A percentile compares a stretch with the other conserved stretches of the same genome.
Evolutionary conservation across 441 rosid genomes (phyloP).

Genomic region (Gossypium davidsonii): DNA sequence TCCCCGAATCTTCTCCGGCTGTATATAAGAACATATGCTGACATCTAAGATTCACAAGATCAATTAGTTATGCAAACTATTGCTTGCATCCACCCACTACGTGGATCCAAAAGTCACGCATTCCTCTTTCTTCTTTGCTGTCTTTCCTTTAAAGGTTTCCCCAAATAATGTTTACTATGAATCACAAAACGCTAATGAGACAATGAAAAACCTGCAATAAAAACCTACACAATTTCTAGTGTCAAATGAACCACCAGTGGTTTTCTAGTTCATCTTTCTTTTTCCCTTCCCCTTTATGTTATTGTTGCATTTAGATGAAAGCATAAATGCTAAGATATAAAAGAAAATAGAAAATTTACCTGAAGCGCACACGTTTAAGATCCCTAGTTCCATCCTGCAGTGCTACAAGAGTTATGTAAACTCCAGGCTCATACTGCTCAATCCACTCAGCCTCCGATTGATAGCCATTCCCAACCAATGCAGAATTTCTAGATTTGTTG

Average conservation of each 20-base stretch:
- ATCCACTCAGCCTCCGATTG: constrained; percentile 91
- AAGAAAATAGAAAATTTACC: constrained; percentile 37
- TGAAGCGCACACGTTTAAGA: constrained; percentile 97
- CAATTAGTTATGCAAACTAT: not conserved
- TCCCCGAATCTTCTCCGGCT: constrained; percentile 93
- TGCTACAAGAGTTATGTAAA: constrained; percentile 80
- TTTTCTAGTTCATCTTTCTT: not conserved
- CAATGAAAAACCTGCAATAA: not conserved
- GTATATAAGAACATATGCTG: constrained; percentile 22
- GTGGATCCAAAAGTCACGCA: not conserved
- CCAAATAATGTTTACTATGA: not conserved
- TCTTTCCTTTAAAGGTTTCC: not conserved
- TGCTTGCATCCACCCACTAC: not conserved
- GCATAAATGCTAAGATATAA: not conserved
- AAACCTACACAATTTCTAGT: not conserved
- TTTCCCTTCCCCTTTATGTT: not conserved
- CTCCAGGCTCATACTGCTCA: constrained; percentile 95
- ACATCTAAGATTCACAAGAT: not conserved
- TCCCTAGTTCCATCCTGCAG: constrained; percentile 90
- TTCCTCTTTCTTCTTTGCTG: not conserved
- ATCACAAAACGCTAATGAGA: not conserved
- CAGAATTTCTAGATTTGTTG: constrained; percentile 44
- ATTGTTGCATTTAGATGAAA: not conserved
- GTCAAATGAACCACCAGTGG: not conserved
- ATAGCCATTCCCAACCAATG: constrained; percentile 33